A percentile compares a stretch with the other conserved stretches of the same genome.
phyloP scores from a whole-genome alignment of 768 basidiomycete genomes.

The Suillus clintonianus region DNA sequence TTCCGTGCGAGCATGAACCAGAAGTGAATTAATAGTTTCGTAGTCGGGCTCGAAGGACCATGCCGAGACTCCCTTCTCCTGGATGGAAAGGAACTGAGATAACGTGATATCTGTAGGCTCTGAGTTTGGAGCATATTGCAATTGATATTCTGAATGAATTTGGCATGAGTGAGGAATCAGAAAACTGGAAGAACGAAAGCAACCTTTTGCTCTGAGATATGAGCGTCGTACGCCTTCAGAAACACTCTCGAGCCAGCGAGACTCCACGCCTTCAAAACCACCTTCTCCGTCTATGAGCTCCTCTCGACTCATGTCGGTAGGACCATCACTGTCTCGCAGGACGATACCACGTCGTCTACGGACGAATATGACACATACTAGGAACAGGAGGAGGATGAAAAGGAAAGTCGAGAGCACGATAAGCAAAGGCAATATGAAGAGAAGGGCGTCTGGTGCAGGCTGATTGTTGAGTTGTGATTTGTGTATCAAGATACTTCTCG shows the following conservation, averaged over 20 bases:
- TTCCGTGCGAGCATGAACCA: slow-evolving; percentile 95
- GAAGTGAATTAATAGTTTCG: slow-evolving; percentile 87
- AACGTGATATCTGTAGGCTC: slow-evolving; percentile 96
- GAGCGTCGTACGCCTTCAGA: slow-evolving; percentile 63
- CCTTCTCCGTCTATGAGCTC: slow-evolving; percentile 91
- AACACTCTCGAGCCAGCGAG: slow-evolving; percentile 89
- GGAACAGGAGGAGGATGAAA: slow-evolving; percentile 88
- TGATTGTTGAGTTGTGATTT: slow-evolving; percentile 12
- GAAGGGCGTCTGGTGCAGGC: slow-evolving; percentile 61
- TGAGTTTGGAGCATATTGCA: slow-evolving; percentile 94
- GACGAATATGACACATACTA: slow-evolving; percentile 85
- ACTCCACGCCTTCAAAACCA: slow-evolving; percentile 89
- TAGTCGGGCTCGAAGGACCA: slow-evolving; percentile 99
- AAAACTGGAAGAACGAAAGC: slow-evolving; percentile 20
- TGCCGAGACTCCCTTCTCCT: slow-evolving; percentile 98
- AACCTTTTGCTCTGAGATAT: slow-evolving; percentile 89
- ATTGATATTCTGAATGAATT: slow-evolving; percentile 64
- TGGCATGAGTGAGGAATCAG: slow-evolving; percentile 7
- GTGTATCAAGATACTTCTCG: slow-evolving; percentile 7
- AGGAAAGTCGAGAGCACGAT: slow-evolving; percentile 93
- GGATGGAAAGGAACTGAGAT: slow-evolving; percentile 97
- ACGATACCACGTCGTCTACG: slow-evolving; percentile 75
- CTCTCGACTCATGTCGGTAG: slow-evolving; percentile 89
- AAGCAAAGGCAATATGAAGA: slow-evolving; percentile 90
- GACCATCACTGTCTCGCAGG: slow-evolving; percentile 86